Evolutionary conservation across 2,329 filamentous ascomycete genomes (phyloP), one percentile per base, ranked within the genome.

Genomic region (Xylariaceae sp.): DNA sequence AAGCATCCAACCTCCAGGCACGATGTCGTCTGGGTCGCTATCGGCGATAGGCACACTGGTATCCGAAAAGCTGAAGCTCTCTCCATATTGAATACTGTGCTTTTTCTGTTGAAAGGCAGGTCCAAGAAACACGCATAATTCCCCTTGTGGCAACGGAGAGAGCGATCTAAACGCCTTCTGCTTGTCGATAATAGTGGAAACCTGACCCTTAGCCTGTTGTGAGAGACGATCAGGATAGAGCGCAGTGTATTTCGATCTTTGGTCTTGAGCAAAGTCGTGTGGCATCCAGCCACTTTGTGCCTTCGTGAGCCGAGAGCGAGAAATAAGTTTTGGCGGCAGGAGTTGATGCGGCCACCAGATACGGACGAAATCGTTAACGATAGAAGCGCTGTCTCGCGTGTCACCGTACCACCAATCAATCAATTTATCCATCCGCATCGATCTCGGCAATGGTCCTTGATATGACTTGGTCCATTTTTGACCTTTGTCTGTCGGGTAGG

Each of bases 1-100:
- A 12, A 82, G 55, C 52, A 80, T 64, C 75, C 75, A 80, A 4
- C 75, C 76, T 54, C 56, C 55, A 17, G 42, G 47, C 14, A 50
- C 43, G n/a, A 22, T 34, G 3, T 52, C 46, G 10, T 51, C 27
- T n/a, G 50, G 39, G 7, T 43, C 48, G 22, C 37, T 36, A 6
- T 57, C 42, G 27, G 48, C 48, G 7, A 59, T 50, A 2, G 57
- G 60, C 11, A 48, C 33, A 7, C 60, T 59, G 10, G 49, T 35
- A 14, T 56, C 54, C 7, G 56, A 58, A 32, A 64, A 55, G 11
- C 54, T 23, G 32, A 64, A 54, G 37, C 41, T 51, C 29, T 57
- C 46, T 5, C 58, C 57, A 27, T 58, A 56, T 19, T 50, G 49
- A 16, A 63, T 51, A 11, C 11, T 43, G 40, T 61, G 55, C 43